Base-by-base conservation (phyloP, 1,139 yeast species). In the Candida smagusa region DNA sequence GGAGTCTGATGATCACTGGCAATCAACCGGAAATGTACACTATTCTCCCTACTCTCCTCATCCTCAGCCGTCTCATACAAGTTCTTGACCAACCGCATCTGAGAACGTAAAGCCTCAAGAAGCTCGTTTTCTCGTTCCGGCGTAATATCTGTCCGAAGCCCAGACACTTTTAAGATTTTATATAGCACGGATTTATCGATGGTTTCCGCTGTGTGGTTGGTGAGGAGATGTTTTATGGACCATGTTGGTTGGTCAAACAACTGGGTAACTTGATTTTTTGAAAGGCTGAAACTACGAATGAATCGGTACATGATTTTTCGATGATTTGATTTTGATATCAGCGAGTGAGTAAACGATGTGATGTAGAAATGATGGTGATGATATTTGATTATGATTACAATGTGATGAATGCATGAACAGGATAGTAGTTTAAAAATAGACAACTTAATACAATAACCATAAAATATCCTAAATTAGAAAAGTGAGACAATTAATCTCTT, bases 21-120 rank as follows among this genome's bases (percentile, higher is more conserved):
- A 7, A 69, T 43, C 16, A 70, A 54, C 31, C 76, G 52, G 47
- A 69, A 70, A 16, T 54, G 49, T 8, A 47, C 43, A 33, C 59
- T 42, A 33, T 45, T 34, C n/a, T 53, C 50, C 12, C 44, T 36
- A 6, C 22, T 22, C 9, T 22, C 25, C 9, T 36, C 43, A 2
- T 46, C 52, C 6, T 54, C 53, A 8, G 38, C 16, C 28, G 49
- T 49, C 25, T 56, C 58, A 37, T 74, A 73, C 37, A 78, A 55
- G 28, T 67, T 65, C 38, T 66, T 58, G 27, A 77, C 63, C 45
- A 78, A 72, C 9, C 59, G 57, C 51, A 77, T 63, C 46, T 78
- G 84, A 12, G 62, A 54, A 34, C 60, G 58, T 42, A 78, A 56
- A 2, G 69, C 62, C 2, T 45, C 37, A 12, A 58, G 54, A 9